A percentile compares a stretch with the other conserved stretches of the same genome.
Conservation (phyloP, 192 early-diverging fungal genomes). For the Backusella psychrophila region DNA sequence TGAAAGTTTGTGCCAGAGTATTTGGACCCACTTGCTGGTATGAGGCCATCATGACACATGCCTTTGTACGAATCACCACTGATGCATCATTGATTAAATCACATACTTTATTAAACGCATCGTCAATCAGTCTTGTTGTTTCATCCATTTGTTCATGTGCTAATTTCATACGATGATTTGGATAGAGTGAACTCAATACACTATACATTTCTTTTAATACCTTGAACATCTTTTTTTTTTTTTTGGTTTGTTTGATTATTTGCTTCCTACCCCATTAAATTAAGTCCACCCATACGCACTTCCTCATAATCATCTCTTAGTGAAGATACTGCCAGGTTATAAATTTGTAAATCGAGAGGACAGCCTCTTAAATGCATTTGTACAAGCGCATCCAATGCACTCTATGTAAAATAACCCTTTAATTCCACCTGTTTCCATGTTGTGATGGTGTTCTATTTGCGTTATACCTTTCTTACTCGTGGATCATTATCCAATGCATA, state of each 20-base stretch:
- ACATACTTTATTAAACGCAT: slow-evolving; percentile 80
- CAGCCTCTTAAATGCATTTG: slow-evolving; percentile 46
- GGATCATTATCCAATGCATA: slow-evolving; percentile 50
- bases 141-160: slow-evolving; percentile 30
- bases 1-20: slow-evolving; percentile 70
- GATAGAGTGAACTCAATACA: slow-evolving; percentile 30
- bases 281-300: slow-evolving; percentile 66
- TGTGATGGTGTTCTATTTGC: too few relatives aligned
- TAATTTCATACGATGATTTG: slow-evolving; percentile 23
- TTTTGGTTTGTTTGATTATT: neutral
- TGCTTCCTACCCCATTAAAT: slow-evolving; percentile 57
- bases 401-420: slow-evolving; percentile 25
- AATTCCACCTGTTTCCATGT: neutral
- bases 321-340: slow-evolving; percentile 60
- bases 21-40: slow-evolving; percentile 58
- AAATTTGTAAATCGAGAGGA: slow-evolving; percentile 50
- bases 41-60: slow-evolving; percentile 64
- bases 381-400: slow-evolving; percentile 45
- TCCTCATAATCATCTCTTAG: slow-evolving; percentile 72
- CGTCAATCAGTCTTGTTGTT: slow-evolving; percentile 43
- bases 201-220: neutral
- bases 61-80: slow-evolving; percentile 68
- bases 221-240: neutral
- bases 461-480: slow-evolving; percentile 49
- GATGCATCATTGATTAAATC: slow-evolving; percentile 80